These are phyloP conservation scores for Mesostigma viride DNA, from an alignment of 139 green algal genomes.

Conservation along the genomic window DNA sequence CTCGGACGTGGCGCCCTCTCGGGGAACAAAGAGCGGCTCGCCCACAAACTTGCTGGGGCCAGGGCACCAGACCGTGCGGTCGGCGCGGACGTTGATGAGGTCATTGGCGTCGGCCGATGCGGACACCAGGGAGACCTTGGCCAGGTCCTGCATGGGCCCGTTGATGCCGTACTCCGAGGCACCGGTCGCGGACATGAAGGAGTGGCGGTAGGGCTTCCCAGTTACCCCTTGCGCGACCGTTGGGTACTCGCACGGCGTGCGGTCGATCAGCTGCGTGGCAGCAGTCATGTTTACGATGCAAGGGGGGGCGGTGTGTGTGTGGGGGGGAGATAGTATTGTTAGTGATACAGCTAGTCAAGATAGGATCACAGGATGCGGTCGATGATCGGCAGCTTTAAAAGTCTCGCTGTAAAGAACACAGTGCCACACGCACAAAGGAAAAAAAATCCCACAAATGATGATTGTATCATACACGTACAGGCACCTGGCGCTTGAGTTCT, in stretches of 20 bases:
- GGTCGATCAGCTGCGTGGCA: background rate
- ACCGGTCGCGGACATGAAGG: slow-evolving; percentile 13
- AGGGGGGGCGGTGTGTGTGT: too few relatives aligned
- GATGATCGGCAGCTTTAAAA: too few relatives aligned
- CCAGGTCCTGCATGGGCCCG: slow-evolving; percentile 18
- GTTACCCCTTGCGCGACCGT: slow-evolving; percentile 20
- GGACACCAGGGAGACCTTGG: slow-evolving; percentile 6
- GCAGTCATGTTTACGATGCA: too few relatives aligned
- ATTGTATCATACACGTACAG: too few relatives aligned
- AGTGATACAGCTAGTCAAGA: too few relatives aligned
- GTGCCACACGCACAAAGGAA: too few relatives aligned
- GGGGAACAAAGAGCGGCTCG: slow-evolving; percentile 30
- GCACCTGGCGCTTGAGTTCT: too few relatives aligned
- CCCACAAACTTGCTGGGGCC: slow-evolving; percentile 28
- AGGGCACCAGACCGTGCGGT: slow-evolving; percentile 23
- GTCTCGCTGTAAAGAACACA: too few relatives aligned
- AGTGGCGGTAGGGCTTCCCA: slow-evolving; percentile 17
- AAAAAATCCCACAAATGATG: too few relatives aligned
- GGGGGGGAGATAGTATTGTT: too few relatives aligned
- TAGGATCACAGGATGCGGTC: too few relatives aligned
- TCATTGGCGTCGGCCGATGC: background rate
- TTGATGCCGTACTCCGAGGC: background rate
- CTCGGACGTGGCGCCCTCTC: slow-evolving; percentile 14
- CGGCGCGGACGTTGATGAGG: background rate
- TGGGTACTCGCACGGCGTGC: slow-evolving; percentile 31